Evolutionary conservation across 2,329 filamentous ascomycete species (phyloP), one percentile per base, ranked within the genome.

Genomic region (Diaporthe vexans): DNA sequence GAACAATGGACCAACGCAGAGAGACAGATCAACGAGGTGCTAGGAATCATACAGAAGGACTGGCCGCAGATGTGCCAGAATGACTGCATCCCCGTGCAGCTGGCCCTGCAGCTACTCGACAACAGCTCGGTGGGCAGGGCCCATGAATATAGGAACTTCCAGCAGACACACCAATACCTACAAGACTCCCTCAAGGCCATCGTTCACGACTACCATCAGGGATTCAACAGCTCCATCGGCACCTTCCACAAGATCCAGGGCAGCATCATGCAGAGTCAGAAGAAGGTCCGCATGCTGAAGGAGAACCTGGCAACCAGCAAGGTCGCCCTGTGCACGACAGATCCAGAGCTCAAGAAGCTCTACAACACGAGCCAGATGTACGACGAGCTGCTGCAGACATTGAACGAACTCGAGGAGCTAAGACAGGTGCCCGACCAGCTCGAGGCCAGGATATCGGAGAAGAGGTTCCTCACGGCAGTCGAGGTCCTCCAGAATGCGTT

Each of bases 171-270:
- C 82, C 88, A 91, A 77, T 94, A 97, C 81, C 90, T 99, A n/a
- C 95, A 99, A 81, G 93, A 93, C 79, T 95, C 96, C 13, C 88
- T 99, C 73, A 98, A 98, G 83, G 92, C 92, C 46, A 98, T 99
- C 79, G 97, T 99, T 35, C 98, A 99, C 83, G 96, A 99, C 85
- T 96, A 99, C 81, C 96, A 99, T 81, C 97, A 99, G 83, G 97
- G 97, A 61, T 99, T 99, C 89, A 99, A 98, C 85, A 98, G 95
- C 83, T 98, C 96, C 68, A 98, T 99, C 77, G 97, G 96, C 83
- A 98, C 96, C 26, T 99, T 98, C 81, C 97, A 99, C 87, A 98
- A 97, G 84, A 99, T 99, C 76, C 97, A 99, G 83, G 91, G 92
- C 70, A 98, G 95, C 84, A 97, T 99, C 77, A 94, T 96, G 79